Base-by-base conservation (phyloP, 2,329 filamentous ascomycete species). In the Alternaria triticina region DNA sequence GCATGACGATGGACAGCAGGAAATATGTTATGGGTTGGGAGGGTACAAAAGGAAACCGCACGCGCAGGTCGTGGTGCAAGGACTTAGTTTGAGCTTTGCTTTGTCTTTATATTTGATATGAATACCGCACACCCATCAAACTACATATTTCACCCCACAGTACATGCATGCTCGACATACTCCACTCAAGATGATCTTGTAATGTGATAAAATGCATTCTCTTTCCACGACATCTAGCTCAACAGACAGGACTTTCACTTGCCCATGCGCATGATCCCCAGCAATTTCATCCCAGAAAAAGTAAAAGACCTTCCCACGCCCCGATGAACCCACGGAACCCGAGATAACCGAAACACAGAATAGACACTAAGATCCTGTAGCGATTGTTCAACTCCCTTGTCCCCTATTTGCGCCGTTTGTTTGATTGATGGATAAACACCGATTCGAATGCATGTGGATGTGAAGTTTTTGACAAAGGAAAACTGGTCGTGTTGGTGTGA, bases 401-500 rank as follows among this genome's bases (percentile, higher is more conserved):
- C 9, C 36, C 15, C 36, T n/a, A 9, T 40, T 40, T 40, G 36
- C 36, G 36, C 36, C 36, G 36, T 40, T 40, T 40, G 36, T 17
- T 40, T 40, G 36, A 40, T 17, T 40, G 36, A 40, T 40, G 17
- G 36, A 40, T 69, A 46, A 63, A 71, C 68, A 64, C 69, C 69
- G 22, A 55, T 62, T 52, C 11, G 51, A 54, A 66, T 66, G 61
- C 61, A 64, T 55, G 12, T 23, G 15, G 50, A 33, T 52, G 44
- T 49, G 23, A 36, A 20, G 17, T 5, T 13, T 12, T 11, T 15
- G 44, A 46, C 44, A 3, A 33, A 30, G 12, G 12, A 51, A 52
- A n/a, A 36, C 7, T 23, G 20, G 22, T 15, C 45, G n/a, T 47
- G 30, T 36, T 51, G 17, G 22, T 55, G 23, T 27, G 52, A 55